Conservation (phyloP, 192 early-diverging fungal species). For the Rhizophagus sp. region DNA sequence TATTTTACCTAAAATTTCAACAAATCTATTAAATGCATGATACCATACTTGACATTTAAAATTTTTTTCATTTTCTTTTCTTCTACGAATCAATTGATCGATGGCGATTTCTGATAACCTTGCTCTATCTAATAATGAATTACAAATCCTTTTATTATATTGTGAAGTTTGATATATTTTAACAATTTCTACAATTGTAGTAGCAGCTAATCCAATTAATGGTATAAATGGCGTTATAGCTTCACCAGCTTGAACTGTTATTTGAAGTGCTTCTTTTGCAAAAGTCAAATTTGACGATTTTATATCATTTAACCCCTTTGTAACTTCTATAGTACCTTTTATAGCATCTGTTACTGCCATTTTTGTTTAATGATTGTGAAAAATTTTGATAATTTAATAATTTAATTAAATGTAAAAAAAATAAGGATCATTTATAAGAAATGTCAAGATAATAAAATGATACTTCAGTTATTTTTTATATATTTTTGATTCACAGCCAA, state of each 20-base stretch:
- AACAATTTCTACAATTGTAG: conserved; percentile 13
- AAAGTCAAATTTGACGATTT: background rate
- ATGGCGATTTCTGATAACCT: background rate
- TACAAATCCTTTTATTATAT: conserved; percentile 32
- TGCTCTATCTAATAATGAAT: conserved; percentile 15
- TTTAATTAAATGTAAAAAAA: too few species aligned
- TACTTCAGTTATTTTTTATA: too few species aligned
- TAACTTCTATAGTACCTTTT: too few species aligned
- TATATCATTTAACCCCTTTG: too few species aligned
- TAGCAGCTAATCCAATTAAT: background rate
- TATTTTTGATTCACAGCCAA: too few species aligned
- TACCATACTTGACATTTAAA: conserved; percentile 6
- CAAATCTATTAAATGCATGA: background rate
- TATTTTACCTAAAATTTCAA: background rate
- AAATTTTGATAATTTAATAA: too few species aligned
- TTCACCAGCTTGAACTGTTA: background rate
- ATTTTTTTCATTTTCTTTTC: conserved; percentile 14
- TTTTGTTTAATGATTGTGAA: too few species aligned
- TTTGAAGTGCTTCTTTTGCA: background rate
- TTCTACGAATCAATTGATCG: background rate
- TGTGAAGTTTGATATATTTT: conserved; percentile 12
- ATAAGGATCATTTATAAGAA: too few species aligned
- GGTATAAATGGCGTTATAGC: conserved; percentile 7
- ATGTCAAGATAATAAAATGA: too few species aligned
- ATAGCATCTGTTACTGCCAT: too few species aligned